phyloP scores from a whole-genome alignment of 176 grass and related monocot genomes.

The Microstegium vimineum region DNA sequence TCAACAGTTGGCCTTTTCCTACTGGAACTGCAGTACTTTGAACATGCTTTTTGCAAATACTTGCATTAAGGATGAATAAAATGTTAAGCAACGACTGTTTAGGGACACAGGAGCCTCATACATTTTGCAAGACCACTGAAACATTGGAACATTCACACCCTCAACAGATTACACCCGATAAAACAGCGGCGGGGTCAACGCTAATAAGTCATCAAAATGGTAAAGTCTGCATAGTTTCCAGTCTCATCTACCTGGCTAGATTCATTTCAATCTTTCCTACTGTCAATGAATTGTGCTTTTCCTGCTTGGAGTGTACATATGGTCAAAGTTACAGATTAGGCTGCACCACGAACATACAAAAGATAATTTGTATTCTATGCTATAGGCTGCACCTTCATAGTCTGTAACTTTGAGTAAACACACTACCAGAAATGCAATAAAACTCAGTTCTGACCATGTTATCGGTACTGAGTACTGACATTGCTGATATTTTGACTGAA shows the following conservation, averaged over 20 bases:
- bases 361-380: neutral
- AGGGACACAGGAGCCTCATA: constrained; percentile 45
- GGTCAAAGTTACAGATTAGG: too few relatives aligned
- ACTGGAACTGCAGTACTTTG: constrained; percentile 59
- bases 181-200: constrained; percentile 31
- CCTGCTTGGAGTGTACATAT: constrained; percentile 2
- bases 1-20: constrained; percentile 70
- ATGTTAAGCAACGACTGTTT: constrained; percentile 59
- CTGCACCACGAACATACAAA: too few relatives aligned
- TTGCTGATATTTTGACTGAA: neutral
- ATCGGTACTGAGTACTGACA: neutral
- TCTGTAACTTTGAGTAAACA: neutral
- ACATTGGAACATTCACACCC: constrained; percentile 34
- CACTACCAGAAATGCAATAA: neutral
- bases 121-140: constrained; percentile 41
- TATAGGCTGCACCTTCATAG: neutral
- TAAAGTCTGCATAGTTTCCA: constrained; percentile 28
- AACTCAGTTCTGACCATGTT: neutral
- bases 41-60: constrained; percentile 60
- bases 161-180: constrained; percentile 22
- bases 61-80: constrained; percentile 72
- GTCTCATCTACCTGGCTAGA: neutral
- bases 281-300: neutral
- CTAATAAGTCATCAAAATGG: constrained; percentile 43
- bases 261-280: neutral